Evolutionary conservation across 352 stramenopile genomes (phyloP), one percentile per base, ranked within the genome.

Genomic region (Phytophthora podocarpi): DNA sequence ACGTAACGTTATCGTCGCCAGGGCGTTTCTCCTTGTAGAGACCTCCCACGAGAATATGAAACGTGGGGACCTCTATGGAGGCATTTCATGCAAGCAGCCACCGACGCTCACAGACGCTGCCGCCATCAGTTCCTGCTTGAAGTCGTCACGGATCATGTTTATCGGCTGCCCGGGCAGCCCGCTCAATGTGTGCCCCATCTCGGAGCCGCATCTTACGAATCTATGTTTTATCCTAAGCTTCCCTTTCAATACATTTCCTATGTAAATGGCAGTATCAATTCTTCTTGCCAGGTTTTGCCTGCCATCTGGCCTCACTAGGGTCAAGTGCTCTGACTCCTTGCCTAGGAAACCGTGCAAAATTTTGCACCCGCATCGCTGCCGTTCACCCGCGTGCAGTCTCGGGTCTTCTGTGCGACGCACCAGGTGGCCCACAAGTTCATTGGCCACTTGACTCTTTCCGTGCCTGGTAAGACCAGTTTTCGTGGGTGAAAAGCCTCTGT

Each of bases 341-440:
- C 31, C 32, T 52, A 10, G 30, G 30, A 24, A 46, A 62, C 41
- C 53, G 53, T 47, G 28, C 37, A 59, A 59, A 64, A 64, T 59
- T 36, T 64, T 64, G 56, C 35, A n/a, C n/a, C 35, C 9, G 45
- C 34, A 18, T 34, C 37, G 43, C 57, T 49, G 20, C 26, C 27
- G 45, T 48, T 36, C 32, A 36, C 12, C 34, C 30, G 40, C 20
- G 36, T 36, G 21, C 45, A 53, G 43, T 42, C 32, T 23, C 21
- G 24, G n/a, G 26, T 43, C 32, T 59, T 51, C 16, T 27, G 27
- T 23, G 10, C 20, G 5, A 31, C 42, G 40, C 31, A 40, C 18
- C 30, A 47, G 39, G 51, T 26, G 18, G 42, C 13, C 57, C 49
- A 65, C 31, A 52, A 63, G 35, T 53, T 57, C 35, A 5, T 39